Conservation (phyloP, 495 filamentous ascomycete genomes). For the Aspergillus haitiensis region DNA sequence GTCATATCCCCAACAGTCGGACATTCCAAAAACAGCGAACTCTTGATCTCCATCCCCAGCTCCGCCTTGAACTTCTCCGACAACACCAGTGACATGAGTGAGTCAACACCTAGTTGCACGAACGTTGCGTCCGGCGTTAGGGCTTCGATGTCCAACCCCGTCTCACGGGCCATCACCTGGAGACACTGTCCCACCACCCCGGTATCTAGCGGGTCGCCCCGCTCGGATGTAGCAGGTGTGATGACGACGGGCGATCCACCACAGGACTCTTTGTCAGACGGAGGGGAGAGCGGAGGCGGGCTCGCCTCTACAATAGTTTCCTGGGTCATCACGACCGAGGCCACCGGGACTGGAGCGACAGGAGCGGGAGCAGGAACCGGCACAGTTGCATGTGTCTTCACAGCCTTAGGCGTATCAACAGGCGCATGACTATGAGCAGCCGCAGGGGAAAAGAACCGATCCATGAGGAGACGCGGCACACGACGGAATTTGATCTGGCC, state of each 20-base stretch:
- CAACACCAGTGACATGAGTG: conserved; percentile 50
- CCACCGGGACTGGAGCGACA: neutral
- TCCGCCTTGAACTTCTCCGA: conserved; percentile 32
- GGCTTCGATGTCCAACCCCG: neutral
- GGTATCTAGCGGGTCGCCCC: neutral
- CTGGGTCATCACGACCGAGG: neutral
- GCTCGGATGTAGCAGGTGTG: neutral
- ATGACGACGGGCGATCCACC: neutral
- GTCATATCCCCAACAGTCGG: conserved; percentile 38
- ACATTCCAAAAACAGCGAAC: conserved; percentile 41
- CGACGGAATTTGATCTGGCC: conserved; percentile 36
- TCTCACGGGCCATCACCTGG: neutral
- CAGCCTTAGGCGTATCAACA: no score
- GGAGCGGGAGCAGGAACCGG: neutral
- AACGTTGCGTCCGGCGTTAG: conserved; percentile 29
- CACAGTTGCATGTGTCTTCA: neutral
- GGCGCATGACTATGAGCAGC: neutral
- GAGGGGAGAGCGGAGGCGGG: neutral
- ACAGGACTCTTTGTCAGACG: neutral
- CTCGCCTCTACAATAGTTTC: conserved; percentile 25
- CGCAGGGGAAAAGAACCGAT: conserved; percentile 27
- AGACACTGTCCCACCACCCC: neutral
- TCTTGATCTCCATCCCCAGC: conserved; percentile 36
- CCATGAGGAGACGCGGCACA: conserved; percentile 28
- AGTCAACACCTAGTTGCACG: conserved; percentile 53